These are phyloP conservation scores for Solanum etuberosum DNA, from an alignment of 257 asterid species.

Conservation along the genomic window DNA sequence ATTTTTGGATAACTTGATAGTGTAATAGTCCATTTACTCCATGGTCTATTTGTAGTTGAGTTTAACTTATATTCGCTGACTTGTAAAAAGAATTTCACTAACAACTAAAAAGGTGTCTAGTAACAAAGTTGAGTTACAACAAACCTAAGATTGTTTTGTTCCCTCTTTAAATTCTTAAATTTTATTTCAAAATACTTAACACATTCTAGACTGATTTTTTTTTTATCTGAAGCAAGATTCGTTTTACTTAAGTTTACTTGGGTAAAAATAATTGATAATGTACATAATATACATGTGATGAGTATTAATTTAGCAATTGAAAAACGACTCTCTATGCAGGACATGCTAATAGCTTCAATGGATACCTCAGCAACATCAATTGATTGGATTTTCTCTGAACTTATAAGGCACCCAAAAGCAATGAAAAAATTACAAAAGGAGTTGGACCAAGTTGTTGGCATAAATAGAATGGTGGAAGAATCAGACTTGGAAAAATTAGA, in stretches of 20 bases:
- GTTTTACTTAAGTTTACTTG: background rate
- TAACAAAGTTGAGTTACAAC: too few relatives aligned
- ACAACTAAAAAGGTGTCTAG: background rate
- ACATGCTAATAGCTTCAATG: conserved; percentile 6
- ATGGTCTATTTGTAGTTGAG: background rate
- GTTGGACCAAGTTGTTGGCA: conserved; percentile 4
- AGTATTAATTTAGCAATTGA: background rate
- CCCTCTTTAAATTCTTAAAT: too few relatives aligned
- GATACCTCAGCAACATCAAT: conserved; percentile 5
- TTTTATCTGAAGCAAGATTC: background rate
- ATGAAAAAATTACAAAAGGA: conserved; percentile 10
- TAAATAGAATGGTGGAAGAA: background rate
- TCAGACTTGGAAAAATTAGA: too few relatives aligned
- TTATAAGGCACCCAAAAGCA: background rate
- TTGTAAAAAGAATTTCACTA: background rate
- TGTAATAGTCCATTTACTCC: background rate
- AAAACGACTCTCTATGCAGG: background rate
- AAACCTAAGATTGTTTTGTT: background rate
- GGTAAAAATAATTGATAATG: background rate
- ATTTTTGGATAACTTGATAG: background rate
- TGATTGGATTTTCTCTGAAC: conserved; percentile 9
- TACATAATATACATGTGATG: background rate
- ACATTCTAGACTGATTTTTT: background rate
- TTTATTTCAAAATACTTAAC: background rate
- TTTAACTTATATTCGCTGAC: background rate